phyloP scores from a whole-genome alignment of 257 asterid species.

The Nicotiana paniculata region DNA sequence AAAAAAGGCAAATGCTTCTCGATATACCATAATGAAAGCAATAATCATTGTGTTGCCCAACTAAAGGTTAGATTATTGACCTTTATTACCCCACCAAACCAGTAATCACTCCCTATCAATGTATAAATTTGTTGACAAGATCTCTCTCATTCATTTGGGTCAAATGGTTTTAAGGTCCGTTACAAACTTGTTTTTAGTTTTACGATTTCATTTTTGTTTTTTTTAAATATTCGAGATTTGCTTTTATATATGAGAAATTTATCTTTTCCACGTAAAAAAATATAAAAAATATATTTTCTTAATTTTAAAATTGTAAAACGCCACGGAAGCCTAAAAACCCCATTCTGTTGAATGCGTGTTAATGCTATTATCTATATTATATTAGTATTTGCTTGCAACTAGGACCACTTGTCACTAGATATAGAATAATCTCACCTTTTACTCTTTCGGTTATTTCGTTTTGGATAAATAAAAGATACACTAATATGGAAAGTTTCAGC shows the following conservation, averaged over 20 bases:
- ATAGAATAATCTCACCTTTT: no score
- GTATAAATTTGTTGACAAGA: background rate
- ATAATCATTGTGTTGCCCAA: slow-evolving; percentile 2
- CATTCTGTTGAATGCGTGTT: no score
- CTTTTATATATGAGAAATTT: no score
- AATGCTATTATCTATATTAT: background rate
- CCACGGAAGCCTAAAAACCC: no score
- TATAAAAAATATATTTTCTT: no score
- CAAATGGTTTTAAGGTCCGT: no score
- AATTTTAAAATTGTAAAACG: no score
- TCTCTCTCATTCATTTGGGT: background rate
- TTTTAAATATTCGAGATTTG: no score
- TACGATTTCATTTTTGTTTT: no score
- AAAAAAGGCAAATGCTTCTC: background rate
- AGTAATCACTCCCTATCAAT: background rate
- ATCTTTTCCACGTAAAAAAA: no score
- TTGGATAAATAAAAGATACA: background rate
- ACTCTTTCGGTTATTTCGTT: background rate
- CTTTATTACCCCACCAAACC: background rate
- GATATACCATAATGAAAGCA: slow-evolving; percentile 1
- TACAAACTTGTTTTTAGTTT: no score
- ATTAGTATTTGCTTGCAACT: background rate
- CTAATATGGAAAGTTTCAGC: no score
- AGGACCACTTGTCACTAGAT: background rate
- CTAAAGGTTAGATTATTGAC: slow-evolving; percentile 5